Conservation (phyloP, 2,329 filamentous ascomycete genomes). For the Juglanconis oblonga region DNA sequence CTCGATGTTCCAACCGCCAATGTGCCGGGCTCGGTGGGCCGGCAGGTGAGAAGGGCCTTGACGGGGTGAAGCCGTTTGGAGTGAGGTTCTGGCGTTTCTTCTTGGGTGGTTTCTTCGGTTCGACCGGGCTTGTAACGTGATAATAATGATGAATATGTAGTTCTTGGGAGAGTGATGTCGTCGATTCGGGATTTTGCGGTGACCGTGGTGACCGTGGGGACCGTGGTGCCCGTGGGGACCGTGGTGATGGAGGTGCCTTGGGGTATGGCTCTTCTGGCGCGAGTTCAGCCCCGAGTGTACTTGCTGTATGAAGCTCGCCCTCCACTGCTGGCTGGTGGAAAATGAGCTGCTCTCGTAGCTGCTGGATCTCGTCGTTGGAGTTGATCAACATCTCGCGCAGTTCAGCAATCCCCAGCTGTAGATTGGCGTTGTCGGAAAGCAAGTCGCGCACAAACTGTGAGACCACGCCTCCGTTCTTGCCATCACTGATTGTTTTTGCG, state of each 20-base stretch:
- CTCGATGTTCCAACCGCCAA: slow-evolving; percentile 36
- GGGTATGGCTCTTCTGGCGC: slow-evolving; percentile 39
- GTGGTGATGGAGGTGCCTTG: slow-evolving; percentile 21
- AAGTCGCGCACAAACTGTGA: slow-evolving; percentile 96
- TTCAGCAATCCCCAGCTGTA: slow-evolving; percentile 90
- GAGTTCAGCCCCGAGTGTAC: slow-evolving; percentile 71
- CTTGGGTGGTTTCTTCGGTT: slow-evolving; percentile 65
- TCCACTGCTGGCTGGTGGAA: slow-evolving; percentile 69
- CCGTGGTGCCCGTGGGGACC: background rate
- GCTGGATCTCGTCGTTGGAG: slow-evolving; percentile 92
- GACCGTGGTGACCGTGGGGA: slow-evolving; percentile 12
- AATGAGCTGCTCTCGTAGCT: slow-evolving; percentile 75
- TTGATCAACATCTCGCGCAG: slow-evolving; percentile 84
- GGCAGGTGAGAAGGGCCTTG: slow-evolving; percentile 34
- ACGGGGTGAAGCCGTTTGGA: slow-evolving; percentile 59
- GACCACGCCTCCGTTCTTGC: slow-evolving; percentile 68
- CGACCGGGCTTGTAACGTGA: slow-evolving; percentile 64
- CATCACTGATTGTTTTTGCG: slow-evolving; percentile 59
- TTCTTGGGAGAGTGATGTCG: slow-evolving; percentile 60
- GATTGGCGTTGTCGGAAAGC: slow-evolving; percentile 87
- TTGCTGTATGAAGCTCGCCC: slow-evolving; percentile 35
- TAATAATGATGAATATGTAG: slow-evolving; percentile 95
- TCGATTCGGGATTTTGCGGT: slow-evolving; percentile 17
- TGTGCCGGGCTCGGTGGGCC: slow-evolving; percentile 37
- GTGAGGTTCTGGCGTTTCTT: slow-evolving; percentile 62